Evolutionary conservation across 2,329 filamentous ascomycete genomes (phyloP).

Genomic region (Rhynchosporium secalis): DNA sequence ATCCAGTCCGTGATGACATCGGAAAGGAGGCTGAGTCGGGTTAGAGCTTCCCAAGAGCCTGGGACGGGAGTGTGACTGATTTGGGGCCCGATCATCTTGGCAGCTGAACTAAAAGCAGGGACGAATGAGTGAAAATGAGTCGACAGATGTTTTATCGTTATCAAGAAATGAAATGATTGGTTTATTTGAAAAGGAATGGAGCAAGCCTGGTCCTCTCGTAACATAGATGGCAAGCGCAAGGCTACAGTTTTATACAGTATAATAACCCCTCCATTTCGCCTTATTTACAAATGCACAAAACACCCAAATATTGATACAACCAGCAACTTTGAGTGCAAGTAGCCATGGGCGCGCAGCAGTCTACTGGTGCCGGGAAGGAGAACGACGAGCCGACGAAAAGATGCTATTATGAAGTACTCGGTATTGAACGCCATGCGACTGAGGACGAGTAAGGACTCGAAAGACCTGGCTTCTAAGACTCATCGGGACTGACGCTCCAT

Average conservation of each 20-base stretch:
- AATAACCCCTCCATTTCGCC: not conserved
- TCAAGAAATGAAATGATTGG: not conserved
- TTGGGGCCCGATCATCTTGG: not conserved
- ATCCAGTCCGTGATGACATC: not conserved
- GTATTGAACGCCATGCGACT: conserved; percentile 68
- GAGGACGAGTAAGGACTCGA: conserved; percentile 69
- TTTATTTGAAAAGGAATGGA: not conserved
- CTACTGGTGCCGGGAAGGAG: conserved; percentile 24
- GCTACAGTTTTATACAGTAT: not conserved
- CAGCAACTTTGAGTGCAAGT: not conserved
- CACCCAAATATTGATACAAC: not conserved
- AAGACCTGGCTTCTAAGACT: too few species aligned
- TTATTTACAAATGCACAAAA: not conserved
- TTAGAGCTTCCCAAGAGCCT: not conserved
- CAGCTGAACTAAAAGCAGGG: not conserved
- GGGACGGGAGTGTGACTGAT: not conserved
- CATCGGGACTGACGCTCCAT: conserved; percentile 18
- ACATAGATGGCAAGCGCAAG: not conserved
- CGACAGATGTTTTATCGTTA: conserved; percentile 8
- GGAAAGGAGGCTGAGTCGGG: conserved; percentile 15
- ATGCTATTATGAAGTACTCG: conserved; percentile 84
- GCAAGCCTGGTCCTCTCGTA: not conserved
- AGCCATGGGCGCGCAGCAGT: conserved; percentile 37
- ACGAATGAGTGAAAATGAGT: conserved; percentile 8
- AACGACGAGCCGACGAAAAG: conserved; percentile 50